Evolutionary conservation across 768 basidiomycete genomes (phyloP).

Genomic region (Tricholoma furcatifolium): DNA sequence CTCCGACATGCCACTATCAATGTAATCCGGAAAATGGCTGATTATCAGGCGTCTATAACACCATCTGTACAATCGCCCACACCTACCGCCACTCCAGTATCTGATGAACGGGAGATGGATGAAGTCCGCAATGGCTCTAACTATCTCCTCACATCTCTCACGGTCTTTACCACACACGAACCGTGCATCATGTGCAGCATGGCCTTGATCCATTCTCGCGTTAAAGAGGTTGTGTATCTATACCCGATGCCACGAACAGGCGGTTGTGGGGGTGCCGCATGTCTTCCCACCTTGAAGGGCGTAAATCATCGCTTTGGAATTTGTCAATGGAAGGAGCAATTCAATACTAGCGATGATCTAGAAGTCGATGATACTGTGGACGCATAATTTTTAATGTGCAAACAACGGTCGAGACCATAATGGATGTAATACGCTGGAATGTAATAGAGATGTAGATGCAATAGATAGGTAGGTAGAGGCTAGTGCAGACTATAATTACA

Average conservation of each 20-base stretch:
- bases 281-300: slow-evolving; percentile 77
- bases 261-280: slow-evolving; percentile 77
- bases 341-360: slow-evolving; percentile 13
- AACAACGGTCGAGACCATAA: no score
- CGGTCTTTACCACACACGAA: slow-evolving; percentile 91
- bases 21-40: slow-evolving; percentile 65
- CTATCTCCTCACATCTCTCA: slow-evolving; percentile 84
- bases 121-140: slow-evolving; percentile 59
- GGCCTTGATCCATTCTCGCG: slow-evolving; percentile 94
- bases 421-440: no score
- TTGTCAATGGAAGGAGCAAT: slow-evolving; percentile 53
- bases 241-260: slow-evolving; percentile 76
- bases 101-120: slow-evolving; percentile 14
- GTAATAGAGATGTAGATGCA: no score
- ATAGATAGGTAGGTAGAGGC: no score
- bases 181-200: slow-evolving; percentile 98
- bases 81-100: neutral
- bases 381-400: slow-evolving; percentile 22
- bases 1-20: slow-evolving; percentile 86
- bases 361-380: slow-evolving; percentile 34
- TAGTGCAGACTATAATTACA: neutral
- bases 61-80: neutral
- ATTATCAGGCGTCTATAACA: slow-evolving; percentile 37
- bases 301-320: slow-evolving; percentile 90
- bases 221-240: slow-evolving; percentile 80